These are phyloP conservation scores for Lagerstroemia speciosa DNA, from an alignment of 345 rosid genomes.

Conservation along the genomic window DNA sequence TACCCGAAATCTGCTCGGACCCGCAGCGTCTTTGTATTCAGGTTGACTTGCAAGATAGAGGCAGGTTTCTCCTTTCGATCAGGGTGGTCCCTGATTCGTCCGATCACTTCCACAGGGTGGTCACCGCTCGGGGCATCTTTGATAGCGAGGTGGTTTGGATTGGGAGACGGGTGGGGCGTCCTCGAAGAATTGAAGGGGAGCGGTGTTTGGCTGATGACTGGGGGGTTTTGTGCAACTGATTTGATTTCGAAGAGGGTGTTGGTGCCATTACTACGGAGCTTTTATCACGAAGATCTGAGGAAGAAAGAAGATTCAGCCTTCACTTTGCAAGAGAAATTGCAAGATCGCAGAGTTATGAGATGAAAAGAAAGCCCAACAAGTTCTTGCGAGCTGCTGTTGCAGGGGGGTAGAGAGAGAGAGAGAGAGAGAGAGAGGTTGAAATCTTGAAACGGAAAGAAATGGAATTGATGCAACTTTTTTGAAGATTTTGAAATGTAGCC, in stretches of 20 bases:
- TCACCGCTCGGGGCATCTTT: slow-evolving; percentile 48
- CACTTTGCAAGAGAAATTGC: not conserved
- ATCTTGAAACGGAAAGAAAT: slow-evolving; percentile 15
- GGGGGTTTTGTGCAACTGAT: slow-evolving; percentile 50
- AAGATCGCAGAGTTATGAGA: slow-evolving; percentile 3
- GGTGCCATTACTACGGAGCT: slow-evolving; percentile 46
- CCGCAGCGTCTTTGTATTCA: slow-evolving; percentile 48
- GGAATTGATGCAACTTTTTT: not conserved
- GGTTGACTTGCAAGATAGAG: slow-evolving; percentile 51
- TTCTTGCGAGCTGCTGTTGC: not conserved
- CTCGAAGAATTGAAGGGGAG: slow-evolving; percentile 38
- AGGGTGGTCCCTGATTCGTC: slow-evolving; percentile 50
- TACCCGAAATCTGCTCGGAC: slow-evolving; percentile 83
- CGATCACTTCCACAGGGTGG: slow-evolving; percentile 86
- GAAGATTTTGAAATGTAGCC: slow-evolving; percentile 30
- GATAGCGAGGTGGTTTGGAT: slow-evolving; percentile 25
- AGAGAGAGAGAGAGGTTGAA: slow-evolving; percentile 1
- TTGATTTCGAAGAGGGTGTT: slow-evolving; percentile 51
- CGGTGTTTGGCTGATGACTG: slow-evolving; percentile 51
- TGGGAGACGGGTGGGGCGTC: slow-evolving; percentile 32
- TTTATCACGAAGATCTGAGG: not conserved
- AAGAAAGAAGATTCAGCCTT: not conserved
- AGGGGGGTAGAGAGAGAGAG: slow-evolving; percentile 1
- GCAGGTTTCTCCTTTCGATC: slow-evolving; percentile 46
- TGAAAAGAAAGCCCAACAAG: slow-evolving; percentile 4